These are phyloP conservation scores for Epichloe aotearoae DNA, from an alignment of 2,329 filamentous ascomycete species.

Conservation along the genomic window DNA sequence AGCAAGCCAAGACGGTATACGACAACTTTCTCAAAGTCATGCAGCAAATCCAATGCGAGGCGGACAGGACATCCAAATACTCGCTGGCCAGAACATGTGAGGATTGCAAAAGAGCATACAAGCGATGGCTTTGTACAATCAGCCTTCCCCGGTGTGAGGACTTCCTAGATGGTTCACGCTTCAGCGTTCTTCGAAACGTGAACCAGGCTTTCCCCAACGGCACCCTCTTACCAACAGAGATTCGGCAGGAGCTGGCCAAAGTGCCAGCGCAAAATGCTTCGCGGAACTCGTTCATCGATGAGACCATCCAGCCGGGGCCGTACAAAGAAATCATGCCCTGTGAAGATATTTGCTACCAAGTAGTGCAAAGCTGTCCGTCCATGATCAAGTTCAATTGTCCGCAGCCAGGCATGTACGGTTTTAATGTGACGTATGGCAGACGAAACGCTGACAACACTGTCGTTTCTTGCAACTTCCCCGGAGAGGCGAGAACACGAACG, in stretches of 20 bases:
- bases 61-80: constrained; percentile 58
- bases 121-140: constrained; percentile 88
- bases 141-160: constrained; percentile 87
- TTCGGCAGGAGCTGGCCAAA: constrained; percentile 11
- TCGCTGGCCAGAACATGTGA: constrained; percentile 65
- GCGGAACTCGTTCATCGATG: constrained; percentile 62
- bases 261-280: constrained; percentile 30
- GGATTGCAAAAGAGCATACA: constrained; percentile 72
- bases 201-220: constrained; percentile 58
- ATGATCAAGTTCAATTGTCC: constrained; percentile 68
- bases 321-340: constrained; percentile 92
- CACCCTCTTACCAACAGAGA: constrained; percentile 31
- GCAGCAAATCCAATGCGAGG: constrained; percentile 75
- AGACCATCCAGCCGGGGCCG: constrained; percentile 61
- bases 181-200: constrained; percentile 50
- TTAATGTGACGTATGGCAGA: constrained; percentile 22
- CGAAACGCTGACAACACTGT: constrained; percentile 12
- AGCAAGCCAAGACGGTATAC: constrained; percentile 56
- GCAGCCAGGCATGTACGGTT: constrained; percentile 18
- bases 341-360: constrained; percentile 70
- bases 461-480: constrained; percentile 26
- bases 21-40: constrained; percentile 69
- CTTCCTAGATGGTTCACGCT: constrained; percentile 42
- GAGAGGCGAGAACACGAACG: constrained; percentile 20
- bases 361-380: constrained; percentile 76